A percentile compares a stretch with the other conserved stretches of the same genome.
Conservation (phyloP, 257 asterid species). For the Leptodermis oblonga region DNA sequence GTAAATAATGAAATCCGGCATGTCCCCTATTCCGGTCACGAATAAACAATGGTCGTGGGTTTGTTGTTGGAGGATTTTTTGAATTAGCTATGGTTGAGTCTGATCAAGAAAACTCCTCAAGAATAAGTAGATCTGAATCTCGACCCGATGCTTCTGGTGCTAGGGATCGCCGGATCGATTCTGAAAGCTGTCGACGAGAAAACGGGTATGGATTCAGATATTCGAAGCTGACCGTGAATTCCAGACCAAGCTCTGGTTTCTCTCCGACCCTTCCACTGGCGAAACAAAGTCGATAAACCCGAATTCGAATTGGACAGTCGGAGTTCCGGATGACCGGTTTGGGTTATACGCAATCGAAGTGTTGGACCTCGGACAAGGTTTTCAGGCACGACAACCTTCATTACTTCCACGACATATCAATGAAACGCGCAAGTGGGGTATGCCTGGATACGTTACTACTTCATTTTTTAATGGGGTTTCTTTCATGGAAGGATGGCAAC, state of each 20-base stretch:
- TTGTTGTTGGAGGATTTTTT: slow-evolving; percentile 50
- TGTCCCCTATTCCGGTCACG: background rate
- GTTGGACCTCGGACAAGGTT: slow-evolving; percentile 91
- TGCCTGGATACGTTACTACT: slow-evolving; percentile 88
- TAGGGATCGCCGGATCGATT: slow-evolving; percentile 85
- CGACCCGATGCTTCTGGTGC: slow-evolving; percentile 81
- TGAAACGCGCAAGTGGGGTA: slow-evolving; percentile 88
- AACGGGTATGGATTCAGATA: slow-evolving; percentile 87
- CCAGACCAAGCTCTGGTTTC: slow-evolving; percentile 79
- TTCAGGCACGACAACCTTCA: slow-evolving; percentile 54
- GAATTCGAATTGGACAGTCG: slow-evolving; percentile 42
- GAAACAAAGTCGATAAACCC: slow-evolving; percentile 48
- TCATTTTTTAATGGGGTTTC: slow-evolving; percentile 74
- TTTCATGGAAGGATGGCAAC: slow-evolving; percentile 90
- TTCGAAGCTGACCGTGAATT: slow-evolving; percentile 89
- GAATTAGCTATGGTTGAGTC: slow-evolving; percentile 50
- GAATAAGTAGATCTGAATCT: slow-evolving; percentile 64
- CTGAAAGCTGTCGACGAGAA: slow-evolving; percentile 61
- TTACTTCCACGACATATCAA: slow-evolving; percentile 72
- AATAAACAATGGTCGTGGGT: slow-evolving; percentile 40
- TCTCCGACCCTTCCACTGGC: slow-evolving; percentile 77
- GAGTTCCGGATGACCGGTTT: slow-evolving; percentile 65
- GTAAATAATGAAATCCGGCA: no score
- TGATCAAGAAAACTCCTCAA: slow-evolving; percentile 31
- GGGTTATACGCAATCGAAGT: slow-evolving; percentile 83